Base-by-base conservation (phyloP, 1,139 yeast genomes). In the Geotrichum histeridarum region DNA sequence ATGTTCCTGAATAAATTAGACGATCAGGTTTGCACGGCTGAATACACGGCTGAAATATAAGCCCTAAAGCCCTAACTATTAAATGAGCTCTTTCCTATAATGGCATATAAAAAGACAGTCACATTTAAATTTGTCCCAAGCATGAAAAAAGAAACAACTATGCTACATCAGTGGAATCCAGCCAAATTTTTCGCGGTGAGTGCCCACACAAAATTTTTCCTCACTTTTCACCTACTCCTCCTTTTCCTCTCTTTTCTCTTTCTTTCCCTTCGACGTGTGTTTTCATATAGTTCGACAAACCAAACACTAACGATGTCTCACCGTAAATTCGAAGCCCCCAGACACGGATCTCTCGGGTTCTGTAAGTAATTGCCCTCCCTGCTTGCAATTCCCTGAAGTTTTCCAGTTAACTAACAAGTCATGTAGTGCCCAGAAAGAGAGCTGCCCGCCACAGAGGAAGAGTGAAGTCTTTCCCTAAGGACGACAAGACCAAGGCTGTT, bases 331-430 rank as follows among this genome's bases (percentile, higher is more conserved):
- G 98, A 93, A 88, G 96, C 94, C 71, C 99, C 99, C 82, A 90
- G 99, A 84, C 98, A 93, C 90, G 99, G 99, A 80, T 93, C 96
- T 78, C 83, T 93, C 77, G 99, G 98, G 75, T 93, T 90, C 96
- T 69, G 39, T 37, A 37, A 37, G 39, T 37, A 37, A 17, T 37
- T 17, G 17, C 39, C 6, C 9, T 9, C 17, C n/a, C 2, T 37
- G 37, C 4, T n/a, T 2, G 39, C 17, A 6, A 8, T 37, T 37
- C n/a, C 17, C 39, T 2, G 39, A n/a, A 7, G 4, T 37, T 17
- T n/a, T n/a, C 12, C 37, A 8, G 39, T 15, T n/a, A 37, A 37
- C 64, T 14, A 8, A 14, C 39, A 37, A 37, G n/a, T 33, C 14
- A 22, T 33, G 12, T 17, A 37, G 39, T 84, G 67, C 98, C 97